phyloP scores from a whole-genome alignment of 306 rosid species.

The Pueraria montana region DNA sequence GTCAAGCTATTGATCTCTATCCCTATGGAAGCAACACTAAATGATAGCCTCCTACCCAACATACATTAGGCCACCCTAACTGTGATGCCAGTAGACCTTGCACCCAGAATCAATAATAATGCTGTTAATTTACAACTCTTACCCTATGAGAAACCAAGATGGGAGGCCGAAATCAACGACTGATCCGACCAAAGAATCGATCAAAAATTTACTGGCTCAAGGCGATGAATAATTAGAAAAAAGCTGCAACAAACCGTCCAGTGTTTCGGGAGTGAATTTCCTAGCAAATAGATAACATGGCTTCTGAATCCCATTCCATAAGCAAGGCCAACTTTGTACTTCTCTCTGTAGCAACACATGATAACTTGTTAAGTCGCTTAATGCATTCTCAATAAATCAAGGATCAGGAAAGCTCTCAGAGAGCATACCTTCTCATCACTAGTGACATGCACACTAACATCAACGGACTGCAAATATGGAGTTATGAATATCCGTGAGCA shows the following conservation, averaged over 20 bases:
- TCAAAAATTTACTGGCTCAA: constrained; percentile 64
- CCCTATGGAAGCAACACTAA: constrained; percentile 47
- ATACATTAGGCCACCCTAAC: constrained; percentile 48
- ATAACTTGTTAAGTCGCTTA: constrained; percentile 8
- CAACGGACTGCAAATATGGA: constrained; percentile 79
- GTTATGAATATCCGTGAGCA: constrained; percentile 37
- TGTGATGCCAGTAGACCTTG: constrained; percentile 47
- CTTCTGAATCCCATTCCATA: constrained; percentile 87
- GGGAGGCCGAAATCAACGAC: constrained; percentile 58
- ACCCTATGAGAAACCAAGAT: constrained; percentile 59
- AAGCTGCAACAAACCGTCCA: constrained; percentile 68
- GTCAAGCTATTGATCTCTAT: constrained; percentile 40
- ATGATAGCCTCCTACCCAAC: constrained; percentile 48
- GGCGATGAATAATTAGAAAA: constrained; percentile 76
- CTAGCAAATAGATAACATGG: constrained; percentile 98
- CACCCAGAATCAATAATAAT: constrained; percentile 55
- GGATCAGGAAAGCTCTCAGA: constrained; percentile 11
- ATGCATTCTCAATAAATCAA: constrained; percentile 15
- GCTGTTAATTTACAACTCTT: constrained; percentile 69
- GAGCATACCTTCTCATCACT: constrained; percentile 80
- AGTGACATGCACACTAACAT: constrained; percentile 88
- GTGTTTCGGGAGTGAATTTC: constrained; percentile 82
- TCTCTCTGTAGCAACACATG: constrained; percentile 67
- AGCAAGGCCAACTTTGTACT: constrained; percentile 93
- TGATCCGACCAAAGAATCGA: constrained; percentile 75